Evolutionary conservation across 176 grass and related monocot species (phyloP), one percentile per base, ranked within the genome.

Genomic region (Raddia guianensis): DNA sequence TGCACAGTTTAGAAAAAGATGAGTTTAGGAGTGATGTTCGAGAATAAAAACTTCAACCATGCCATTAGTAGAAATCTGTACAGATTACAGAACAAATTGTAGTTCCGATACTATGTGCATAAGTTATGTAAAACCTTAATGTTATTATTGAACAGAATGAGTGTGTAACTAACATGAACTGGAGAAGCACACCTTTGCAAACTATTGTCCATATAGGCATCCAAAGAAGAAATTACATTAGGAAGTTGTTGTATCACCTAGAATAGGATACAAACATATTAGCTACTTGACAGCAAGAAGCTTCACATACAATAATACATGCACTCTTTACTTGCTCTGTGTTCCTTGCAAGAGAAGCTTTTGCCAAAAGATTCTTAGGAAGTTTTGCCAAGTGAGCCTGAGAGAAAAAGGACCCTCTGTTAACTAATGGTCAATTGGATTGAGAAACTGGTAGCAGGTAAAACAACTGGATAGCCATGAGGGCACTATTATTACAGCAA

Each of bases 171-270:
- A 21, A 12, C 56, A 64, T 58, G 51, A 68, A 78, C 10, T 49
- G 45, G 7, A 55, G 79, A 63, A 8, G 49, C 64, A 53, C 68
- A 98, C 95, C 90, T 98, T 70, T 93, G 83, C 75, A 98, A 98
- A 79, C 88, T 91, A 80, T 66, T 84, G 20, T 98, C 95, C 81
- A 89, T 94, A 75, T 93, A 93, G 46, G 88, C 90, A 92, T 98
- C 95, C 84, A 98, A 81, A 16, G 90, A 94, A 68, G 92, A 94
- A 86, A 98, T 89, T 60, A 98, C 88, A 70, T 63, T 75, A 61
- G 95, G 95, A 56, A 98, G 70, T 18, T 95, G 90, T 33, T 98
- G 89, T 49, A 85, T 49, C 34, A 89, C 87, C 87, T 89, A 76
- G 43, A 80, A 53, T 37, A 81, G 9, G 43, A 45, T 18, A 80